Conservation (phyloP, 2,329 filamentous ascomycete genomes). For the Sclerotinia nivalis region DNA sequence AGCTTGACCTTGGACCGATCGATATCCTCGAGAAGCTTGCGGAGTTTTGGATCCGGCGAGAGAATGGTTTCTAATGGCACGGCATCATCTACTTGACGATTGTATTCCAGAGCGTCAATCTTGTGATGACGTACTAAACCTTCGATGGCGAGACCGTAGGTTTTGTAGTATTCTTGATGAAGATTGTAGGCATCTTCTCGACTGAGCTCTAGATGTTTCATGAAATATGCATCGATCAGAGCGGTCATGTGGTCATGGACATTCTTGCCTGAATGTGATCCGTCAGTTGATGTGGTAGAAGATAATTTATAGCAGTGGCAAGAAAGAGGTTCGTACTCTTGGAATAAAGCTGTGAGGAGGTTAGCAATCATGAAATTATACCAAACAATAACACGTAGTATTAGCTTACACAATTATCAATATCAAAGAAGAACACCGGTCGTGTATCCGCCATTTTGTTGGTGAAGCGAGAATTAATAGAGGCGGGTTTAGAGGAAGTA, state of each 20-base stretch:
- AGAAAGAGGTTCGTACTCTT: constrained; percentile 57
- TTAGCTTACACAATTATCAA: constrained; percentile 92
- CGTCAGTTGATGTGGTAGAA: constrained; percentile 9
- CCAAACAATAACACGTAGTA: constrained; percentile 80
- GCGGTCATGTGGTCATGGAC: constrained; percentile 88
- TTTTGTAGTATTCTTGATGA: constrained; percentile 89
- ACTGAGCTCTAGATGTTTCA: constrained; percentile 70
- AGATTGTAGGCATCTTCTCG: constrained; percentile 79
- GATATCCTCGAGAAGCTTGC: constrained; percentile 75
- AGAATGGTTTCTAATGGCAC: constrained; percentile 84
- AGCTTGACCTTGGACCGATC: constrained; percentile 80
- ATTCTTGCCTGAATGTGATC: constrained; percentile 58
- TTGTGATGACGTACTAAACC: constrained; percentile 91
- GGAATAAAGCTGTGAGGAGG: constrained; percentile 66
- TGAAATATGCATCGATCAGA: constrained; percentile 62
- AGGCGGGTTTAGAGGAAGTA: not conserved
- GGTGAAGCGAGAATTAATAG: not conserved
- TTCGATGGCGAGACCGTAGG: constrained; percentile 96
- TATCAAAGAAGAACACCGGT: constrained; percentile 78
- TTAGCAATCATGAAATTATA: not conserved
- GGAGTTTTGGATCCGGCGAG: constrained; percentile 72
- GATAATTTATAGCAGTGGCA: not conserved
- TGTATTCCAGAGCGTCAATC: constrained; percentile 94
- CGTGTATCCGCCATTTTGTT: constrained; percentile 39
- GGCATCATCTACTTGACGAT: constrained; percentile 90